These are phyloP conservation scores for Scedosporium dehoogii DNA, from an alignment of 2,329 filamentous ascomycete species.

Conservation along the genomic window DNA sequence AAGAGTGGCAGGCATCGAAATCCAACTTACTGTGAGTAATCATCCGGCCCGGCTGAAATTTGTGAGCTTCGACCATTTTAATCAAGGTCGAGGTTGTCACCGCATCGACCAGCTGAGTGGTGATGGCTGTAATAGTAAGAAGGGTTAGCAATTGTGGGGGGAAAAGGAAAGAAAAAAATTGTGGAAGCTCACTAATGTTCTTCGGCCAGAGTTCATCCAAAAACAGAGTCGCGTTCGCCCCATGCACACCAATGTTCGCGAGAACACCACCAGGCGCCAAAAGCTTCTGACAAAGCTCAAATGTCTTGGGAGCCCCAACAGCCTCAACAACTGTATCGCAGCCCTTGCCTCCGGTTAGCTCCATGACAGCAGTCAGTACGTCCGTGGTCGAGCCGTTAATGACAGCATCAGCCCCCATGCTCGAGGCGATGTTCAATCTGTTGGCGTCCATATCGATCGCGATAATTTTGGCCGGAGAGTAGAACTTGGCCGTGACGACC, in stretches of 20 bases:
- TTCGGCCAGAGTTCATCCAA: slow-evolving; percentile 44
- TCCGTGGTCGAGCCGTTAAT: slow-evolving; percentile 27
- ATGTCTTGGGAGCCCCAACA: slow-evolving; percentile 42
- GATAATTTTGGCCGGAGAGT: slow-evolving; percentile 40
- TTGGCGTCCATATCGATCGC: slow-evolving; percentile 39
- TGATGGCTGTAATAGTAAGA: slow-evolving; percentile 24
- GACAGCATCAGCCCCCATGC: slow-evolving; percentile 36
- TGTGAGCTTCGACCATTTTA: slow-evolving; percentile 31
- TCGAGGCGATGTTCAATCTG: slow-evolving; percentile 34
- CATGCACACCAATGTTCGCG: slow-evolving; percentile 50
- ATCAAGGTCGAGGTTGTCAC: slow-evolving; percentile 37
- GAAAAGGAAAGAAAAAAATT: background rate
- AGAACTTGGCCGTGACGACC: slow-evolving; percentile 43
- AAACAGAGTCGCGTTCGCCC: slow-evolving; percentile 38
- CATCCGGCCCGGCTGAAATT: slow-evolving; percentile 28
- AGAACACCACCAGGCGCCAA: slow-evolving; percentile 42
- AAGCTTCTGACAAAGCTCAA: slow-evolving; percentile 41
- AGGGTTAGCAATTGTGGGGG: background rate
- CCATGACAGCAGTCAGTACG: slow-evolving; percentile 26
- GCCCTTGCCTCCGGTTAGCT: slow-evolving; percentile 37
- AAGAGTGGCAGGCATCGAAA: background rate
- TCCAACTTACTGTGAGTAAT: slow-evolving; percentile 33
- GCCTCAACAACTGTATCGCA: slow-evolving; percentile 50
- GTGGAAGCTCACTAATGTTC: slow-evolving; percentile 34
- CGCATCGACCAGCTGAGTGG: slow-evolving; percentile 36